Percentiles rank a stretch among this genome's conserved stretches.
phyloP scores from a whole-genome alignment of 1,139 yeast species.

The Debaryomyces sp. region DNA sequence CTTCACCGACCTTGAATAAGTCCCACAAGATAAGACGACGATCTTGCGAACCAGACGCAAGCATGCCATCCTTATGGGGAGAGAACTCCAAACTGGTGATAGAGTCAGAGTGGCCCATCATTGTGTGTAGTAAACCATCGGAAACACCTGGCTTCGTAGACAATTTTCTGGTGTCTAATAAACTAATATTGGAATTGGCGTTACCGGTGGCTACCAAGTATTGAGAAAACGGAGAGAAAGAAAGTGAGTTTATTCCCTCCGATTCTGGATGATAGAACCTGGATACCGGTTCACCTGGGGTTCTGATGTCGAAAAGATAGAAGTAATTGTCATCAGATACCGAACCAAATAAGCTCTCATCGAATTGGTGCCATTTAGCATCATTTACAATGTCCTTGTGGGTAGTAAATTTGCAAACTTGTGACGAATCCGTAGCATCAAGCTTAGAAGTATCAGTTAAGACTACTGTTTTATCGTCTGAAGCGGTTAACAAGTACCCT shows the following conservation, averaged over 20 bases:
- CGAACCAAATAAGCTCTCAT: conserved; percentile 58
- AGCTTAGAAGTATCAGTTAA: conserved; percentile 51
- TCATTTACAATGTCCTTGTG: conserved; percentile 71
- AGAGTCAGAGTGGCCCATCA: conserved; percentile 77
- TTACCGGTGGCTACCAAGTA: conserved; percentile 70
- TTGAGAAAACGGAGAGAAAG: conserved; percentile 64
- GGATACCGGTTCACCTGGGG: conserved; percentile 25
- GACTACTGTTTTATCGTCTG: conserved; percentile 67
- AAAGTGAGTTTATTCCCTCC: conserved; percentile 59
- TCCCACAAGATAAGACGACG: conserved; percentile 78
- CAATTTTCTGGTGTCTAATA: conserved; percentile 61
- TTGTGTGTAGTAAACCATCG: conserved; percentile 55
- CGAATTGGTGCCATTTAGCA: conserved; percentile 66
- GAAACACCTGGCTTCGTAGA: conserved; percentile 21
- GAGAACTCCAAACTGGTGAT: conserved; percentile 73
- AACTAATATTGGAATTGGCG: conserved; percentile 63
- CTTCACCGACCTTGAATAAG: conserved; percentile 70
- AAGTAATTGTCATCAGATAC: conserved; percentile 67
- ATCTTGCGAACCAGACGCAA: conserved; percentile 76
- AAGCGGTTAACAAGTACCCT: conserved; percentile 58
- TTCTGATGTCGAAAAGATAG: conserved; percentile 47
- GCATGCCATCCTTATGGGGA: conserved; percentile 67
- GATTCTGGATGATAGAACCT: conserved; percentile 34
- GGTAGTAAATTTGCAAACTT: conserved; percentile 27
- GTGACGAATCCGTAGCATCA: conserved; percentile 10